phyloP scores from a whole-genome alignment of 2,329 filamentous ascomycete genomes.

The Nemania abortiva region DNA sequence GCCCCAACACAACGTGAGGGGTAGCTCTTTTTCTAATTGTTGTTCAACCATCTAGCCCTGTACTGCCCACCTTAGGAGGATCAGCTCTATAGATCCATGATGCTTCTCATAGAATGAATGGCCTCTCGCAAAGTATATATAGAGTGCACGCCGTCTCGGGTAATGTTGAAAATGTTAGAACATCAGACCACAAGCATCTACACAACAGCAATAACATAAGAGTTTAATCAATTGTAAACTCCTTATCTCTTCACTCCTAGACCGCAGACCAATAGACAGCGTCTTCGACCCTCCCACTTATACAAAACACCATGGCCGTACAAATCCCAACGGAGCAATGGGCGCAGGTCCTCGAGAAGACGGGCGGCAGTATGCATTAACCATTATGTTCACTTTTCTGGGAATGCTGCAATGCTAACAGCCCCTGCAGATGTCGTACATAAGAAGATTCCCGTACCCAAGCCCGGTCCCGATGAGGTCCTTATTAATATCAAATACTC shows the following conservation, averaged over 20 bases:
- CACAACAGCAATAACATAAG: slow-evolving; percentile 13
- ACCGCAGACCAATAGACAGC: background rate
- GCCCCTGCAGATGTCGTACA: slow-evolving; percentile 68
- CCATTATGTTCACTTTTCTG: background rate
- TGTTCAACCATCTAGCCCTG: background rate
- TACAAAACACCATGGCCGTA: slow-evolving; percentile 20
- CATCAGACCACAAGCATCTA: slow-evolving; percentile 18
- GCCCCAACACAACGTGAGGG: slow-evolving; percentile 27
- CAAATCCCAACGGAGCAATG: slow-evolving; percentile 85
- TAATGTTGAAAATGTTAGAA: background rate
- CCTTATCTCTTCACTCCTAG: background rate
- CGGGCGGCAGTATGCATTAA: slow-evolving; percentile 73
- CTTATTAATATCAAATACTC: slow-evolving; percentile 92
- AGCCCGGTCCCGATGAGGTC: slow-evolving; percentile 89
- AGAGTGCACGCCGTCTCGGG: slow-evolving; percentile 4
- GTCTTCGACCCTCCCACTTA: too few species aligned
- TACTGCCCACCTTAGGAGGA: background rate
- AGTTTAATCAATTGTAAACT: background rate
- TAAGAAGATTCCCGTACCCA: slow-evolving; percentile 84
- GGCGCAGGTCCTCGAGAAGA: slow-evolving; percentile 90
- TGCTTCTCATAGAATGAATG: slow-evolving; percentile 7
- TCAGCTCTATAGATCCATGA: slow-evolving; percentile 9
- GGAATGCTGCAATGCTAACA: slow-evolving; percentile 26
- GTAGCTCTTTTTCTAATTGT: slow-evolving; percentile 16
- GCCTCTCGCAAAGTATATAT: slow-evolving; percentile 23